phyloP scores from a whole-genome alignment of 1,139 yeast species.

The Nakaseomyces delphensis region DNA sequence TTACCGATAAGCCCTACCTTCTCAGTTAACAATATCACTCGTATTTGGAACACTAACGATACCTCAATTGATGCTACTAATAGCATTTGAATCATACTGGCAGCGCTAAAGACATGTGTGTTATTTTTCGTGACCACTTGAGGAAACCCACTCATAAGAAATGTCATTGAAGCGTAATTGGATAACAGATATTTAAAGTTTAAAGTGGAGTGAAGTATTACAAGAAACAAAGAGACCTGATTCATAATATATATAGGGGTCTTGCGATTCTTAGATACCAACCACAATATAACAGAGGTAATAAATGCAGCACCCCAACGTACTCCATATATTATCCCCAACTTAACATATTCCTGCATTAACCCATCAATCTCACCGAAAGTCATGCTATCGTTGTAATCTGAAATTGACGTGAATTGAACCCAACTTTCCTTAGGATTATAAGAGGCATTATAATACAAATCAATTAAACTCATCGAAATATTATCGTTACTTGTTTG shows the following conservation, averaged over 20 bases:
- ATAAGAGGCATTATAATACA: conserved; percentile 10
- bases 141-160: conserved; percentile 43
- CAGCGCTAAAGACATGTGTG: conserved; percentile 43
- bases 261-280: conserved; percentile 41
- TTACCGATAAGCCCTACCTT: conserved; percentile 36
- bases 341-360: conserved; percentile 27
- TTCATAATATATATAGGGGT: conserved; percentile 68
- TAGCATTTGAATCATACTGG: conserved; percentile 51
- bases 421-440: conserved; percentile 24
- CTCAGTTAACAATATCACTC: conserved; percentile 55
- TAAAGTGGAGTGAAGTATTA: conserved; percentile 52
- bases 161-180: conserved; percentile 43
- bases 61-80: conserved; percentile 51
- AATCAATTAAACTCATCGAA: neutral
- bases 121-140: conserved; percentile 32
- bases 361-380: conserved; percentile 34
- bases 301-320: conserved; percentile 37
- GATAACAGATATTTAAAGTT: conserved; percentile 47
- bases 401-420: conserved; percentile 26
- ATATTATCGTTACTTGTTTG: neutral
- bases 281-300: conserved; percentile 35
- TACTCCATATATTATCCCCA: conserved; percentile 38
- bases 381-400: conserved; percentile 27
- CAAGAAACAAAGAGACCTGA: conserved; percentile 45
- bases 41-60: conserved; percentile 63